Percentiles rank a stretch among this genome's conserved stretches.
phyloP scores from a whole-genome alignment of 1,284 basidiomycete species.

The Ganoderma lingzhi region DNA sequence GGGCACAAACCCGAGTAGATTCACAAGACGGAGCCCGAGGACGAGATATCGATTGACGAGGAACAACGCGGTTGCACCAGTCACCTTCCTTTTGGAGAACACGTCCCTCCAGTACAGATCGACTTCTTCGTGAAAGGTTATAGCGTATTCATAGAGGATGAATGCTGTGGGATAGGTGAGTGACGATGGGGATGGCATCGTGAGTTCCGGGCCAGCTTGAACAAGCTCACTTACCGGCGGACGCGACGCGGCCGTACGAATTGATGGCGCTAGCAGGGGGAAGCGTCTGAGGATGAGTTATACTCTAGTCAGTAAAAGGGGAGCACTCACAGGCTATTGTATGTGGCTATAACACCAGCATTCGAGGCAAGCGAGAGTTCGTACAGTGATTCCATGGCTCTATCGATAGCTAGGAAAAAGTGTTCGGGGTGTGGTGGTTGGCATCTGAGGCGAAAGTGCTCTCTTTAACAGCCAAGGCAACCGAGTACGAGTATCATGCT shows the following conservation, averaged over 20 bases:
- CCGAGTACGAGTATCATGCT: no score
- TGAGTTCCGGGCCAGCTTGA: neutral
- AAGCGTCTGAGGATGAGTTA: no score
- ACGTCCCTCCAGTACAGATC: conserved; percentile 18
- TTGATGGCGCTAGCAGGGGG: neutral
- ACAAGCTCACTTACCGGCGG: neutral
- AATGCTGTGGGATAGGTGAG: neutral
- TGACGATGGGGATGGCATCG: neutral
- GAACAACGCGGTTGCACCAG: conserved; percentile 11
- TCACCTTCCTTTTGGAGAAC: neutral
- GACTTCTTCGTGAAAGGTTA: conserved; percentile 16
- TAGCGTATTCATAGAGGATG: conserved; percentile 12
- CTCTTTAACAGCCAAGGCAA: no score
- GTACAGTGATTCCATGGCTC: neutral
- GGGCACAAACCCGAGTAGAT: conserved; percentile 11
- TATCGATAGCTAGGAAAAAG: no score
- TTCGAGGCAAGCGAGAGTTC: neutral
- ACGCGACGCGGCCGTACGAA: neutral
- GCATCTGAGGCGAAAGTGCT: no score
- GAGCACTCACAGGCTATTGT: neutral
- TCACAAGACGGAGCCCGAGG: conserved; percentile 2
- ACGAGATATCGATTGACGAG: conserved; percentile 17
- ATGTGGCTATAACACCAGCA: neutral
- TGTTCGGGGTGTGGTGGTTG: no score
- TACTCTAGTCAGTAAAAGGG: neutral